phyloP scores from a whole-genome alignment of 2,329 filamentous ascomycete species.

The Phialophora chinensis region DNA sequence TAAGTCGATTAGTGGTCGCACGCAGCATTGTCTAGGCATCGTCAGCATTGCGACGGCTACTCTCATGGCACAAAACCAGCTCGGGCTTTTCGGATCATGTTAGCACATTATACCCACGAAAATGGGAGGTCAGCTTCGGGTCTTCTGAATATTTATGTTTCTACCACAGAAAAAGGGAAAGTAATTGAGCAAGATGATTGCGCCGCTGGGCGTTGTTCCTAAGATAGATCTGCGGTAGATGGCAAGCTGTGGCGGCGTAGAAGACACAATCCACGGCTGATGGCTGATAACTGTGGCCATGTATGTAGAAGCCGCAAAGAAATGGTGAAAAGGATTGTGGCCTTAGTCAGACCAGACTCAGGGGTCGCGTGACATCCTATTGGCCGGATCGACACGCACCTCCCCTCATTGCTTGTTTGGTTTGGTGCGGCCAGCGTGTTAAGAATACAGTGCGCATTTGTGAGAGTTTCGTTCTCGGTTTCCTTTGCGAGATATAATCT shows the following conservation, averaged over 20 bases:
- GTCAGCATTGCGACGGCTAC: constrained; percentile 10
- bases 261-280: not conserved
- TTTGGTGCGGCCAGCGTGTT: constrained; percentile 33
- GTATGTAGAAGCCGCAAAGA: not conserved
- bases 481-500: constrained; percentile 6
- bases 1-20: not conserved
- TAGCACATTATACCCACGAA: not conserved
- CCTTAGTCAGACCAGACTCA: constrained; percentile 16
- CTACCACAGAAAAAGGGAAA: not conserved
- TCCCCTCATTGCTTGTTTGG: constrained; percentile 8
- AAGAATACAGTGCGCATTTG: constrained; percentile 21
- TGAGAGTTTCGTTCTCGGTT: constrained; percentile 12
- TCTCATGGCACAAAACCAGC: not conserved
- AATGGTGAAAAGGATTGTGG: constrained; percentile 11
- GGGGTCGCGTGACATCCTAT: constrained; percentile 12
- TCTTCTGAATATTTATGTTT: not conserved
- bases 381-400: constrained; percentile 11
- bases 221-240: not conserved
- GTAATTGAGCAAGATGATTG: not conserved
- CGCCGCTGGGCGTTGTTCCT: not conserved
- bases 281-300: not conserved
- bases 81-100: not conserved
- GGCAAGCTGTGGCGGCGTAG: not conserved
- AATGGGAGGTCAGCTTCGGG: not conserved
- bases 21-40: constrained; percentile 12